Percentiles rank a stretch among this genome's conserved stretches.
These are phyloP conservation scores for Drosera capensis DNA, from an alignment of 148 eudicot genomes.

Conservation along the genomic window DNA sequence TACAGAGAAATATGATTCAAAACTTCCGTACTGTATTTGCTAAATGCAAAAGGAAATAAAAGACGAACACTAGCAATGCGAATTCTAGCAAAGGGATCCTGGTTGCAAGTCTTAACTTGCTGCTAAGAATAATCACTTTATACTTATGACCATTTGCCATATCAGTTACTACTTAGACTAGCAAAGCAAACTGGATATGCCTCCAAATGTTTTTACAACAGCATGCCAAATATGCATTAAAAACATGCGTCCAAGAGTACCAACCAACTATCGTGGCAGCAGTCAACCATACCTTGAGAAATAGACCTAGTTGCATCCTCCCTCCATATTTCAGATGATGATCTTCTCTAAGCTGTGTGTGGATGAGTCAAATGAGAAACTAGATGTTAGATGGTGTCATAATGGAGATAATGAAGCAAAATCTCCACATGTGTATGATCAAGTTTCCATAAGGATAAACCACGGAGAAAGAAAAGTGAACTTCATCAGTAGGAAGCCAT, in stretches of 20 bases:
- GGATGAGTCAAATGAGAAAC: conserved; percentile 1
- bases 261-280: neutral
- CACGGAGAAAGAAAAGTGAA: neutral
- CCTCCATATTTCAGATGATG: conserved; percentile 98
- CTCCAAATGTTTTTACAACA: too few species aligned
- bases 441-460: neutral
- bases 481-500: neutral
- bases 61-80: too few species aligned
- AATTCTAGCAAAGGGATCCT: too few species aligned
- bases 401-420: neutral
- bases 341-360: conserved; percentile 77
- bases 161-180: too few species aligned
- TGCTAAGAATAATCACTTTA: too few species aligned
- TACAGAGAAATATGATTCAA: too few species aligned
- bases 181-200: too few species aligned
- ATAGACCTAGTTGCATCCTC: conserved; percentile 90
- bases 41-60: too few species aligned
- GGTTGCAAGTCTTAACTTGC: too few species aligned
- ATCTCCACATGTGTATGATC: neutral
- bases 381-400: neutral
- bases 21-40: too few species aligned
- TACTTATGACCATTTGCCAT: too few species aligned
- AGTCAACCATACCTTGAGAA: conserved; percentile 54
- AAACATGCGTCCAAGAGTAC: too few species aligned
- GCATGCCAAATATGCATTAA: neutral